Conservation (phyloP, 345 rosid species). For the Eutrema heterophyllum region DNA sequence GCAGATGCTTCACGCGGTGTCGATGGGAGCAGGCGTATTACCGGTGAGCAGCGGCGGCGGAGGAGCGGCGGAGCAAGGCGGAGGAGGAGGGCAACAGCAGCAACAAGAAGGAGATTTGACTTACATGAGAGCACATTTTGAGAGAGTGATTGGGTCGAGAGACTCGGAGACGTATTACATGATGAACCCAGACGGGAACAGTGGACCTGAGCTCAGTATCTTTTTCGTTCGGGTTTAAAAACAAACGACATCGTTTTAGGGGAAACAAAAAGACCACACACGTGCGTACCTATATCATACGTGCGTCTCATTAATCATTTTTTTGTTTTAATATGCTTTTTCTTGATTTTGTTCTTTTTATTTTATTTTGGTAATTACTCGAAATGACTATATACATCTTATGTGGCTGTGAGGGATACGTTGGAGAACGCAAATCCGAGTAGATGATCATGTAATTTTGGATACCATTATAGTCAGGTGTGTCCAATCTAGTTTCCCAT, state of each 20-base stretch:
- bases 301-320: background rate
- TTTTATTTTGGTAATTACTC: background rate
- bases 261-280: background rate
- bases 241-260: conserved; percentile 5
- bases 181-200: conserved; percentile 74
- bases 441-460: background rate
- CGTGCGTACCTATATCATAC: background rate
- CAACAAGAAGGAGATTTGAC: conserved; percentile 62
- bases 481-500: background rate
- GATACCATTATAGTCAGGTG: background rate
- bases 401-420: background rate
- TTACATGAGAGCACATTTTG: conserved; percentile 78
- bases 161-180: conserved; percentile 91
- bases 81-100: conserved; percentile 25
- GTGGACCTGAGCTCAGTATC: conserved; percentile 56
- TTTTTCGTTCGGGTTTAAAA: conserved; percentile 31
- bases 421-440: background rate
- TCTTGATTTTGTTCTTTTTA: background rate
- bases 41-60: conserved; percentile 40
- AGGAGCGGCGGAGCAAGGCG: conserved; percentile 33
- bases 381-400: conserved; percentile 1
- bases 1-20: conserved; percentile 67
- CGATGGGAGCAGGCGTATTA: conserved; percentile 81
- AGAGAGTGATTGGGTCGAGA: conserved; percentile 68
- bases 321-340: background rate